Conservation (phyloP, 441 rosid genomes). For the Brassica hybrid region DNA sequence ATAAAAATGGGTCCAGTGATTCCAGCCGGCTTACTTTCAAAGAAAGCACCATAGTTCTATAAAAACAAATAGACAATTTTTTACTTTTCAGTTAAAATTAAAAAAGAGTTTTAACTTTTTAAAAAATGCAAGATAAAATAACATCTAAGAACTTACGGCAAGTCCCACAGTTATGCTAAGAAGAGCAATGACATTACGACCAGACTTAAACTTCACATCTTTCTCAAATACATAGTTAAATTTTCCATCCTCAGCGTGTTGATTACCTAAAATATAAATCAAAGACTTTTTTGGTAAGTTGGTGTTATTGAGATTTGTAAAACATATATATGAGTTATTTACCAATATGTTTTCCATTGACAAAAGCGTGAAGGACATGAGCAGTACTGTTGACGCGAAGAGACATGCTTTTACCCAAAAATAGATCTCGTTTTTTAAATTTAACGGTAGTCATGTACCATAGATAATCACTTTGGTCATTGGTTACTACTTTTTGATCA, state of each 20-base stretch:
- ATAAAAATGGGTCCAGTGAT: no score
- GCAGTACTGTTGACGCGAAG: constrained; percentile 50
- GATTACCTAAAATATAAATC: constrained; percentile 44
- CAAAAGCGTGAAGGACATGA: constrained; percentile 54
- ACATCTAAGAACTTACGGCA: constrained; percentile 40
- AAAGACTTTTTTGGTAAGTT: neutral
- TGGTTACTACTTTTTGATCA: constrained; percentile 63
- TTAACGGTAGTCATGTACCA: constrained; percentile 73
- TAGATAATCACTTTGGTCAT: constrained; percentile 66
- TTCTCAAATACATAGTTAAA: constrained; percentile 46
- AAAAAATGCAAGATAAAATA: neutral
- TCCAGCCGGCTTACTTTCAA: no score
- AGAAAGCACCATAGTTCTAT: constrained; percentile 66
- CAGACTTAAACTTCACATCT: constrained; percentile 46
- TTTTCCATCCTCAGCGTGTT: constrained; percentile 45
- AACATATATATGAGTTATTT: neutral
- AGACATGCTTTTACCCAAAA: constrained; percentile 42
- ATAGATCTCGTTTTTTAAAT: constrained; percentile 43
- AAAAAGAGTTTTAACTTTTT: neutral
- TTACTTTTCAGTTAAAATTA: neutral
- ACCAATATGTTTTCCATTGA: constrained; percentile 46
- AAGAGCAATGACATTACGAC: constrained; percentile 55
- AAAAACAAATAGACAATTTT: neutral
- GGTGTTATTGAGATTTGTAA: neutral
- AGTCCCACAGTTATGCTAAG: constrained; percentile 72